phyloP scores from a whole-genome alignment of 2,329 filamentous ascomycete genomes.

The Plenodomus biglobosus region DNA sequence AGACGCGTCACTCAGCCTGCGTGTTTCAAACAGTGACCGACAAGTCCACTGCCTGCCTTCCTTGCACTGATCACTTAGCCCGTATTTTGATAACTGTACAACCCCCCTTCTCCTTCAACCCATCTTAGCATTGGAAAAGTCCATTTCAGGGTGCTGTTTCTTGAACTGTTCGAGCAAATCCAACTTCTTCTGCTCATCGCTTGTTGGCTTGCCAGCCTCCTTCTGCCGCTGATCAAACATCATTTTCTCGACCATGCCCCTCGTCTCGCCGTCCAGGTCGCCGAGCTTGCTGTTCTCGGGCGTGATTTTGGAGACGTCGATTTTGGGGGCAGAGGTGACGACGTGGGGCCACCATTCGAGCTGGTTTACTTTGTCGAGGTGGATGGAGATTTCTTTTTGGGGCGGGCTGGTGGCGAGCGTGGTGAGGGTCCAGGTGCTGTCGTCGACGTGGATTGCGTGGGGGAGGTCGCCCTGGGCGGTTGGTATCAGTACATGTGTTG shows the following conservation, averaged over 20 bases:
- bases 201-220: slow-evolving; percentile 83
- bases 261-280: slow-evolving; percentile 91
- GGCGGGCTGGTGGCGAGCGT: slow-evolving; percentile 67
- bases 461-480: slow-evolving; percentile 74
- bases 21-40: no score
- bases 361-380: slow-evolving; percentile 95
- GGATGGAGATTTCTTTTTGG: slow-evolving; percentile 76
- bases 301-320: slow-evolving; percentile 92
- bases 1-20: no score
- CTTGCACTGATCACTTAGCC: no score
- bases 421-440: slow-evolving; percentile 91
- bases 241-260: slow-evolving; percentile 99
- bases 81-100: no score
- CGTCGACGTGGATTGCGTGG: slow-evolving; percentile 75
- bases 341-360: slow-evolving; percentile 99
- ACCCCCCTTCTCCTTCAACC: slow-evolving; percentile 29
- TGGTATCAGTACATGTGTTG: no score
- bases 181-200: slow-evolving; percentile 92
- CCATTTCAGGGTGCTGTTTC: slow-evolving; percentile 72
- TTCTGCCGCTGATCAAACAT: slow-evolving; percentile 99
- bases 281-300: slow-evolving; percentile 90
- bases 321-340: slow-evolving; percentile 79
- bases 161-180: slow-evolving; percentile 92
- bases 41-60: no score
- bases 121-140: slow-evolving; percentile 67